These are phyloP conservation scores for Ogataea minuta DNA, from an alignment of 805 yeast genomes.

Conservation along the genomic window DNA sequence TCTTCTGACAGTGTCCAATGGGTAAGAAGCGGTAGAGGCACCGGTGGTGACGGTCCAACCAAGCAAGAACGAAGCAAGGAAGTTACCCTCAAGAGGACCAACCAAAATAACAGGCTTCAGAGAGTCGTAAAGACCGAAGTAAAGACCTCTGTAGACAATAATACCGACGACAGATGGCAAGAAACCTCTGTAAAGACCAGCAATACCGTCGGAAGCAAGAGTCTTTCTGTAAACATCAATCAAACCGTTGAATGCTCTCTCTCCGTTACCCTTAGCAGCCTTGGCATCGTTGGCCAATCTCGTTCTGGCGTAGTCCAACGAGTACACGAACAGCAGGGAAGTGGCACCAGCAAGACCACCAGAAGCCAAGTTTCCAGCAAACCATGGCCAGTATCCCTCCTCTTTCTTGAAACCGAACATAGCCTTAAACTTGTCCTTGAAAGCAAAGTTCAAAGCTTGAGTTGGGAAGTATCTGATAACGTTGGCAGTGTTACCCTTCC, in stretches of 20 bases:
- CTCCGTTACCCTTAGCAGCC: conserved; percentile 81
- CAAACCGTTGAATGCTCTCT: conserved; percentile 96
- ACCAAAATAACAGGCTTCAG: conserved; percentile 91
- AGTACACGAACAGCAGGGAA: conserved; percentile 89
- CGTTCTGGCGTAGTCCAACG: conserved; percentile 97
- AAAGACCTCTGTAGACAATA: conserved; percentile 97
- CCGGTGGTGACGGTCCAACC: conserved; percentile 99
- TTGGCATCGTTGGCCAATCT: conserved; percentile 98
- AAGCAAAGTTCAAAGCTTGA: conserved; percentile 97
- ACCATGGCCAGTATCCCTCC: conserved; percentile 90
- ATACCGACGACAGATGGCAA: conserved; percentile 98
- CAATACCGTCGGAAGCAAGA: conserved; percentile 91
- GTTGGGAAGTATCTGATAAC: conserved; percentile 99
- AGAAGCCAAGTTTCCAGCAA: conserved; percentile 97
- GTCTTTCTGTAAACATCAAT: conserved; percentile 96
- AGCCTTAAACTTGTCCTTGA: conserved; percentile 95
- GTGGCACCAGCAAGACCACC: conserved; percentile 99
- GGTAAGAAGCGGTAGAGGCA: conserved; percentile 98
- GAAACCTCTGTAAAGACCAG: conserved; percentile 99
- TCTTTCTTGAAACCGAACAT: conserved; percentile 97
- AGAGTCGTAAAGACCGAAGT: conserved; percentile 97
- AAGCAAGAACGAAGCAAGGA: conserved; percentile 91
- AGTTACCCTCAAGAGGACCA: conserved; percentile 92
- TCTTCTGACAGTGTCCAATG: conserved; percentile 99
- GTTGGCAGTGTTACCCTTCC: conserved; percentile 99